Evolutionary conservation across 106 monocot genomes (phyloP).

Genomic region (Dendrobium officinale): DNA sequence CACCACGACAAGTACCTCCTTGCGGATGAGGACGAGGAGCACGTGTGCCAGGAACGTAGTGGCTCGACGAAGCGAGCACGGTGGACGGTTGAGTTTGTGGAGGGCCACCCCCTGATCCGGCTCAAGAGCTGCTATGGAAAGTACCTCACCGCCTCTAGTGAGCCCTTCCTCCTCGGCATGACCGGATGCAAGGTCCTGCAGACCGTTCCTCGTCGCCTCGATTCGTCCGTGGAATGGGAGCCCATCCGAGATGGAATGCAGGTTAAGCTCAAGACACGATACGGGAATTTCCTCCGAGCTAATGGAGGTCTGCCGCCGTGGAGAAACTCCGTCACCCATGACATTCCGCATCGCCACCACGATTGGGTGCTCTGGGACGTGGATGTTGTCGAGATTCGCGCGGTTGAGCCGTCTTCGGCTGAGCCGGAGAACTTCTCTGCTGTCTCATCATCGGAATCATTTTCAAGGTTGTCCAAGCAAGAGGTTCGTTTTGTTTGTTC

Average conservation of each 20-base stretch:
- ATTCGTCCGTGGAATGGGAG: constrained; percentile 95
- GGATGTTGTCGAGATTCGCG: constrained; percentile 34
- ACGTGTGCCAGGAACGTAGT: constrained; percentile 43
- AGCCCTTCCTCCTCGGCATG: constrained; percentile 73
- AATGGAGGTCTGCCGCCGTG: constrained; percentile 82
- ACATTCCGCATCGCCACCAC: constrained; percentile 79
- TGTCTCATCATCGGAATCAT: background rate
- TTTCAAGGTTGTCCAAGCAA: background rate
- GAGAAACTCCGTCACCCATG: constrained; percentile 88
- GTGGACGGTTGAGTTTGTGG: constrained; percentile 37
- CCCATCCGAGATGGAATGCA: constrained; percentile 58
- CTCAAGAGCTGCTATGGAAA: constrained; percentile 50
- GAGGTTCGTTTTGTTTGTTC: constrained; percentile 9
- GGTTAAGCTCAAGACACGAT: constrained; percentile 24
- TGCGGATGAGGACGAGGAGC: constrained; percentile 52
- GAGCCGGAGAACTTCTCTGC: background rate
- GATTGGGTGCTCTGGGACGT: constrained; percentile 75
- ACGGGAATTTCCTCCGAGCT: constrained; percentile 43
- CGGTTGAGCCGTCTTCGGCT: background rate
- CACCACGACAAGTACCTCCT: constrained; percentile 59
- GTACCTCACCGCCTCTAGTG: constrained; percentile 80
- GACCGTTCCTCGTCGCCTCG: constrained; percentile 44
- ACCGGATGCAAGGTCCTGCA: constrained; percentile 82
- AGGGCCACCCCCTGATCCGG: constrained; percentile 31
- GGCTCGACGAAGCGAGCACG: constrained; percentile 18